Evolutionary conservation across 768 basidiomycete species (phyloP).

Genomic region (Pisolithus microcarpus): DNA sequence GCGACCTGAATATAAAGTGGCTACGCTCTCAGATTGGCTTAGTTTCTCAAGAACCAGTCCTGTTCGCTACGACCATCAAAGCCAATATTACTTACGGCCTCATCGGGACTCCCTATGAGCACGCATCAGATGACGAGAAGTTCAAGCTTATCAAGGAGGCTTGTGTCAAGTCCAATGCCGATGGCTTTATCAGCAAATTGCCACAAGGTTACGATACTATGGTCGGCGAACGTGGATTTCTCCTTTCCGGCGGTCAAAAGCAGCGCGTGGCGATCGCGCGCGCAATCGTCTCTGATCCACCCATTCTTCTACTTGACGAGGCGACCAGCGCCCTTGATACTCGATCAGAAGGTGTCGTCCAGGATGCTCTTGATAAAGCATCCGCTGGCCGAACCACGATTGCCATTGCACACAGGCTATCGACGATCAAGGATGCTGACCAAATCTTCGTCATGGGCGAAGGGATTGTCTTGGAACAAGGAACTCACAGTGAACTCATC

Average conservation of each 20-base stretch:
- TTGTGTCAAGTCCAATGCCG: constrained; percentile 83
- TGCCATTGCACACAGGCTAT: constrained; percentile 51
- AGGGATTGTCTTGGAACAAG: constrained; percentile 72
- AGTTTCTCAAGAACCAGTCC: constrained; percentile 80
- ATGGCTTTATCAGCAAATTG: constrained; percentile 75
- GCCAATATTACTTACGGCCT: constrained; percentile 82
- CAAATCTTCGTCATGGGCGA: constrained; percentile 87
- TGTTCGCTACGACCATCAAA: constrained; percentile 80
- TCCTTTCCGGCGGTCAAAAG: constrained; percentile 82
- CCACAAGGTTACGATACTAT: constrained; percentile 81
- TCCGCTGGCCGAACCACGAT: constrained; percentile 49
- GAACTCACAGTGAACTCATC: constrained; percentile 70
- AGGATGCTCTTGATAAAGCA: constrained; percentile 86
- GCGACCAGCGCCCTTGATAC: constrained; percentile 83
- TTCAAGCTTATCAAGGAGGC: constrained; percentile 77
- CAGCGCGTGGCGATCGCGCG: constrained; percentile 86
- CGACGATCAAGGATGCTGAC: constrained; percentile 82
- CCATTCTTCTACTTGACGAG: constrained; percentile 80
- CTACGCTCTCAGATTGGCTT: constrained; percentile 81
- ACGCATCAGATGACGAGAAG: constrained; percentile 67
- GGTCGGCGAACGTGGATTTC: constrained; percentile 84
- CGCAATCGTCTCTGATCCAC: constrained; percentile 83
- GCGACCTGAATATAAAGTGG: constrained; percentile 77
- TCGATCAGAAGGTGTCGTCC: constrained; percentile 80
- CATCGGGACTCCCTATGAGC: constrained; percentile 63